phyloP scores from a whole-genome alignment of 202 grass and related monocot species.

The Brachypodium distachyon region DNA sequence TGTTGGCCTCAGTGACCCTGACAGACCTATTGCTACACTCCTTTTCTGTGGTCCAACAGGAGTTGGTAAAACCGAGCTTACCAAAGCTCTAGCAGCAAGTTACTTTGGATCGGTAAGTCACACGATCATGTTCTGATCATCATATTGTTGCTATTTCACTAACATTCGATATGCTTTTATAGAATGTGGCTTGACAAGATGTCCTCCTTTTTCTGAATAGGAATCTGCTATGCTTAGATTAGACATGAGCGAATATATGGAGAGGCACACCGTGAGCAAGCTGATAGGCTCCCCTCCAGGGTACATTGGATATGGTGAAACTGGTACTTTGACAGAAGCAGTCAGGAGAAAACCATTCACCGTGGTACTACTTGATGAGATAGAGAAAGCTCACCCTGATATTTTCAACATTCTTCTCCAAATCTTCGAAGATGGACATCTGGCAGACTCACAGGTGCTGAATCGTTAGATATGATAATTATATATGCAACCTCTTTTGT shows the following conservation, averaged over 20 bases:
- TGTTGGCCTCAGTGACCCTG: constrained; percentile 75
- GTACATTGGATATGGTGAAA: constrained; percentile 86
- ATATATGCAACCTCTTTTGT: background rate
- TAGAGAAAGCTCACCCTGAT: constrained; percentile 97
- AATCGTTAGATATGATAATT: background rate
- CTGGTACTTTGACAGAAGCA: constrained; percentile 82
- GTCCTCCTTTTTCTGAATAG: constrained; percentile 31
- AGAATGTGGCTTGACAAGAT: constrained; percentile 15
- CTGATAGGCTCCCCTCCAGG: constrained; percentile 97
- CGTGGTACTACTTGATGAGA: constrained; percentile 86
- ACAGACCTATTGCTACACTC: constrained; percentile 78
- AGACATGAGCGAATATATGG: constrained; percentile 99
- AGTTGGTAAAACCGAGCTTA: constrained; percentile 97
- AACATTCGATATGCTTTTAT: background rate
- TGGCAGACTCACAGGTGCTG: constrained; percentile 82
- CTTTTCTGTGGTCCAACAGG: constrained; percentile 96
- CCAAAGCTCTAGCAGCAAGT: constrained; percentile 79
- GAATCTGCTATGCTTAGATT: constrained; percentile 82
- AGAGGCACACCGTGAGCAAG: constrained; percentile 83
- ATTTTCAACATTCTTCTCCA: constrained; percentile 98
- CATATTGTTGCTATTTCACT: constrained; percentile 2
- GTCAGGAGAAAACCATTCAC: constrained; percentile 83
- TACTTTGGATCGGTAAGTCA: constrained; percentile 89
- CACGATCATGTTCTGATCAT: constrained; percentile 13
- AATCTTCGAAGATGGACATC: constrained; percentile 95